Evolutionary conservation across 345 rosid genomes (phyloP).

Genomic region (Trapa bicornis): DNA sequence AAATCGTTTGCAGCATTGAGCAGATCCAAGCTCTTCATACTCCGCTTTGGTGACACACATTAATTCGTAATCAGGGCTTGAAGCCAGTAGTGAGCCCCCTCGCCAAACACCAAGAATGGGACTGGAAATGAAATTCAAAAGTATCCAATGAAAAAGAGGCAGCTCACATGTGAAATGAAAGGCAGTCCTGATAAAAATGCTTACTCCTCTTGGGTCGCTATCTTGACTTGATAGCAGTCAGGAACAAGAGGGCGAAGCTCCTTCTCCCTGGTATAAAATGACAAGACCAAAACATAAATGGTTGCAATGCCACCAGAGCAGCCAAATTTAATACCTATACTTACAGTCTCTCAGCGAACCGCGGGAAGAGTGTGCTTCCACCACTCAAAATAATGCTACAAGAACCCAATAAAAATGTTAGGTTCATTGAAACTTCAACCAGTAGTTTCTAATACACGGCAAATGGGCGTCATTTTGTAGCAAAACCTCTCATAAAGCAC

Average conservation of each 20-base stretch:
- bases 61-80: slow-evolving; percentile 76
- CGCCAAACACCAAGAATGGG: slow-evolving; percentile 93
- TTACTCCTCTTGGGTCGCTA: slow-evolving; percentile 82
- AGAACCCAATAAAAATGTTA: slow-evolving; percentile 14
- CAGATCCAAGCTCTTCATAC: slow-evolving; percentile 91
- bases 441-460: neutral
- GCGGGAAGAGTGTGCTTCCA: slow-evolving; percentile 80
- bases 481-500: slow-evolving; percentile 76
- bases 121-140: slow-evolving; percentile 28
- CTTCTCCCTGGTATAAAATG: slow-evolving; percentile 40
- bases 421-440: neutral
- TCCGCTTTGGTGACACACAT: slow-evolving; percentile 94
- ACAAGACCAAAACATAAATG: neutral
- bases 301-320: neutral
- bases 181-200: slow-evolving; percentile 10
- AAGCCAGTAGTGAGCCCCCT: slow-evolving; percentile 91
- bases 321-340: slow-evolving; percentile 2
- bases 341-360: slow-evolving; percentile 76
- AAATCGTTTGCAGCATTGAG: slow-evolving; percentile 71
- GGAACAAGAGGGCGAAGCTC: slow-evolving; percentile 96
- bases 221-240: slow-evolving; percentile 64
- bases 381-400: slow-evolving; percentile 84
- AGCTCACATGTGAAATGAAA: slow-evolving; percentile 6
- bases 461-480: neutral
- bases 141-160: neutral